Evolutionary conservation across 2,329 filamentous ascomycete species (phyloP).

Genomic region (Penicillium verrucosum): DNA sequence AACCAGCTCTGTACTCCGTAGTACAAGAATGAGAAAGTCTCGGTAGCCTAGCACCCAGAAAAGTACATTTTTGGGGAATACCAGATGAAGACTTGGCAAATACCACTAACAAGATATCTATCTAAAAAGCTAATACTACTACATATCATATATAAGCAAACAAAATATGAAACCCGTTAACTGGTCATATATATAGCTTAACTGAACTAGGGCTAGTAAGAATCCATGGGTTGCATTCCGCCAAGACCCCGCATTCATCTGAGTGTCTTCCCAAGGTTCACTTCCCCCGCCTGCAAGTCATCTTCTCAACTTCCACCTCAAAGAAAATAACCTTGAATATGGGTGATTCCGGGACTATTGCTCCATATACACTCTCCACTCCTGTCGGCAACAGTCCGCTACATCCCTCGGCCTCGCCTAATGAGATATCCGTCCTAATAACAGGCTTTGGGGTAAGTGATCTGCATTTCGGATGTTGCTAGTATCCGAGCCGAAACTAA

Average conservation of each 20-base stretch:
- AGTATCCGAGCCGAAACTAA: constrained; percentile 10
- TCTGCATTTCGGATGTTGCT: constrained; percentile 11
- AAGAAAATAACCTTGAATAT: constrained; percentile 20
- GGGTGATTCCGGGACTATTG: constrained; percentile 33
- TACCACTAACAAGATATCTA: neutral
- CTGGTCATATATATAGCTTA: neutral
- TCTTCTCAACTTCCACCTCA: constrained; percentile 1
- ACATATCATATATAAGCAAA: neutral
- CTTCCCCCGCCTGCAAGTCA: neutral
- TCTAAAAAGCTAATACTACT: neutral
- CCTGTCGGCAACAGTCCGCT: constrained; percentile 14
- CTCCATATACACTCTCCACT: constrained; percentile 13
- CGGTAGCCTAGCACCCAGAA: neutral
- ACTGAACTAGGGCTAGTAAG: neutral
- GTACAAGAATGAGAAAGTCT: neutral
- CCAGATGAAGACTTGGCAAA: neutral
- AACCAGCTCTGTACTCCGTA: neutral
- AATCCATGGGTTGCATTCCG: constrained; percentile 1
- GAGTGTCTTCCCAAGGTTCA: neutral
- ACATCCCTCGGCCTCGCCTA: constrained; percentile 14
- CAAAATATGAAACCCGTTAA: neutral
- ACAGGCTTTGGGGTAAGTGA: constrained; percentile 38
- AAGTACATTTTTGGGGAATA: neutral
- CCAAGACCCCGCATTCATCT: constrained; percentile 20
- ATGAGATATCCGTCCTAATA: constrained; percentile 35